Percentiles rank a stretch among this genome's conserved stretches.
These are phyloP conservation scores for Puccinia novopanici DNA, from an alignment of 1,284 basidiomycete genomes.

Conservation along the genomic window DNA sequence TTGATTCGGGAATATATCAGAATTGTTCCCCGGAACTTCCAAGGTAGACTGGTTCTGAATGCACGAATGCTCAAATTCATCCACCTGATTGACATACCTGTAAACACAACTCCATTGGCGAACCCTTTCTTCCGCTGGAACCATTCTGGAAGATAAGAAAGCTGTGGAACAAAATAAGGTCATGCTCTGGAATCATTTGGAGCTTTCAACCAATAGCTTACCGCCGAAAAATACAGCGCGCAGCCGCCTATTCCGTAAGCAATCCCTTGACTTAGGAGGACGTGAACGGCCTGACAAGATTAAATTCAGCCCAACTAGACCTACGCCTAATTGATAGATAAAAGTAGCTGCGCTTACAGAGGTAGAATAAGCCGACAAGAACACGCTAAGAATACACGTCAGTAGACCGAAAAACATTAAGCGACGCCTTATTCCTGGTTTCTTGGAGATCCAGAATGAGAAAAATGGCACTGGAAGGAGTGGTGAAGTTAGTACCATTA, in stretches of 20 bases:
- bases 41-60: neutral
- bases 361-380: slow-evolving; percentile 39
- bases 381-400: slow-evolving; percentile 5
- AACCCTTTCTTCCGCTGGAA: slow-evolving; percentile 25
- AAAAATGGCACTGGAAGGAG: slow-evolving; percentile 2
- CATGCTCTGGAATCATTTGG: too few species aligned
- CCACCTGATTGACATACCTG: slow-evolving; percentile 11
- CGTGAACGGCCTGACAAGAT: slow-evolving; percentile 31
- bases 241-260: slow-evolving; percentile 36
- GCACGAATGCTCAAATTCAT: too few species aligned
- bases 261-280: slow-evolving; percentile 41
- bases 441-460: slow-evolving; percentile 24
- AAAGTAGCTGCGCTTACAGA: too few species aligned
- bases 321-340: too few species aligned
- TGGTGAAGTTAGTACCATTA: neutral
- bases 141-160: slow-evolving; percentile 49
- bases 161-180: neutral
- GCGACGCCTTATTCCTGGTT: slow-evolving; percentile 12
- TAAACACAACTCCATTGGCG: slow-evolving; percentile 46
- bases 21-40: neutral
- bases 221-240: slow-evolving; percentile 37
- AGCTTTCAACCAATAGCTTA: neutral
- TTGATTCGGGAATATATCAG: neutral
- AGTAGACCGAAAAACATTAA: slow-evolving; percentile 30
- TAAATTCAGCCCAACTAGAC: neutral